These are phyloP conservation scores for Cymbopogon flexuosus DNA, from an alignment of 202 grass and related monocot species.

Conservation along the genomic window DNA sequence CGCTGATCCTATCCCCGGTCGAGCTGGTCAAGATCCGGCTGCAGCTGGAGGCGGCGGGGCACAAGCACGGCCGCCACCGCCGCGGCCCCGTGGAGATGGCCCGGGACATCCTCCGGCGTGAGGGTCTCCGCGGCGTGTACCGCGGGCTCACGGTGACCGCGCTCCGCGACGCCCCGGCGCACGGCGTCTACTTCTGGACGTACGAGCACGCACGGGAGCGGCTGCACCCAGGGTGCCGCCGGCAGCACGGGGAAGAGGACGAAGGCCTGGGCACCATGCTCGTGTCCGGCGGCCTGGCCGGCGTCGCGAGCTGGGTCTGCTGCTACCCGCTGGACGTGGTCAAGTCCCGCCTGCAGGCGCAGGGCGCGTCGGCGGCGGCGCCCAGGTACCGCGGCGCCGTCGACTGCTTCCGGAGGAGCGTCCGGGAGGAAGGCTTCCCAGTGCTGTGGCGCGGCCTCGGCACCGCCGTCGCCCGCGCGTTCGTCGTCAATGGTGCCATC, in stretches of 20 bases:
- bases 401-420: conserved; percentile 80
- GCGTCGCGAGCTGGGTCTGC: conserved; percentile 88
- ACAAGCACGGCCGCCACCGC: not conserved
- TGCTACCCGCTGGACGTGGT: conserved; percentile 95
- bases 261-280: conserved; percentile 80
- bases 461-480: conserved; percentile 74
- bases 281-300: conserved; percentile 70
- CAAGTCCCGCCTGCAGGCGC: conserved; percentile 93
- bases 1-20: conserved; percentile 69
- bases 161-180: conserved; percentile 79
- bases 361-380: conserved; percentile 19
- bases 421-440: conserved; percentile 66
- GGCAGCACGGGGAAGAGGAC: conserved; percentile 29
- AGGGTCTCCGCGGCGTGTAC: conserved; percentile 73
- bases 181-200: conserved; percentile 95
- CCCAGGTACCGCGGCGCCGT: conserved; percentile 62
- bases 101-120: conserved; percentile 45
- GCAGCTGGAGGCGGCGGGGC: conserved; percentile 44
- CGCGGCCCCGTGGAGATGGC: conserved; percentile 59
- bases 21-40: conserved; percentile 90
- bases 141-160: conserved; percentile 66
- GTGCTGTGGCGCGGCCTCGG: conserved; percentile 95
- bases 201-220: conserved; percentile 72
- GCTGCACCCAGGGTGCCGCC: conserved; percentile 78
- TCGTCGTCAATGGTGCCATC: conserved; percentile 91